Conservation (phyloP, 176 grass and related monocot genomes). For the Oryza coarctata region DNA sequence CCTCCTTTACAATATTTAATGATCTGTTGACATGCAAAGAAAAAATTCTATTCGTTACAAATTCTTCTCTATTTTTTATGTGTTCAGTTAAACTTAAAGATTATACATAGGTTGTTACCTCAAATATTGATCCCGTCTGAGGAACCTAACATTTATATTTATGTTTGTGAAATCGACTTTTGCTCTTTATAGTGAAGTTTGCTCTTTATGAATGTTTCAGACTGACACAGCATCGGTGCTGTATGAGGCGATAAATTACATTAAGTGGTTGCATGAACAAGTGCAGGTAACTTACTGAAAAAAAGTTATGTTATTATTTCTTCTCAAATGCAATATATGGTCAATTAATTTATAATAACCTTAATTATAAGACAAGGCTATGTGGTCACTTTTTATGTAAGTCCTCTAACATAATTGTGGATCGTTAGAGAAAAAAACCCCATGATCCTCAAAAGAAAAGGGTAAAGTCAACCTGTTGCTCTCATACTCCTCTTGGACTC, state of each 20-base stretch:
- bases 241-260: slow-evolving; percentile 82
- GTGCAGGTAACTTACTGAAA: slow-evolving; percentile 58
- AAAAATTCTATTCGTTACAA: neutral
- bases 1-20: neutral
- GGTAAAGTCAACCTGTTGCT: neutral
- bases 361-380: neutral
- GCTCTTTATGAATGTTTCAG: slow-evolving; percentile 34
- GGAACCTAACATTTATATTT: neutral
- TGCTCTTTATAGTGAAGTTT: neutral
- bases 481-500: neutral
- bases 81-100: neutral
- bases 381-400: neutral
- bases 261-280: slow-evolving; percentile 93
- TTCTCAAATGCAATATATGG: neutral
- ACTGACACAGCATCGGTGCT: slow-evolving; percentile 95
- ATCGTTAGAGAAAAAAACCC: neutral
- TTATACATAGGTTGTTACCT: neutral
- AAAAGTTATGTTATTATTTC: neutral
- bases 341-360: neutral
- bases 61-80: neutral
- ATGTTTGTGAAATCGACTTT: neutral
- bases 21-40: neutral
- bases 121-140: neutral
- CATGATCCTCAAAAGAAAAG: neutral
- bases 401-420: neutral